A percentile compares a stretch with the other conserved stretches of the same genome.
phyloP scores from a whole-genome alignment of 2,329 filamentous ascomycete species.

The Aspergillus sp. region DNA sequence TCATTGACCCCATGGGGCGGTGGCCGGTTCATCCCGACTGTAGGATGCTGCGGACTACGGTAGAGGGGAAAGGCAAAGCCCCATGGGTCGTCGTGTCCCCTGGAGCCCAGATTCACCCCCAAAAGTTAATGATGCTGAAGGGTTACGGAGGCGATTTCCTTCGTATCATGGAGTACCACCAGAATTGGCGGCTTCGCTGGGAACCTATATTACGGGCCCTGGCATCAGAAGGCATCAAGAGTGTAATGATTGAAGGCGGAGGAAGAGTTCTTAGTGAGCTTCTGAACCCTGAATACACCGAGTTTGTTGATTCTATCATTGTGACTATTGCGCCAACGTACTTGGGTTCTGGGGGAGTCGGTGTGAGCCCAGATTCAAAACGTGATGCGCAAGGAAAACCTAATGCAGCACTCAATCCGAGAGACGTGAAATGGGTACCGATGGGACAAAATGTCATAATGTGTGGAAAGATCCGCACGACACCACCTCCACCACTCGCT shows the following conservation, averaged over 20 bases:
- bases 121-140: conserved; percentile 47
- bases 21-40: conserved; percentile 64
- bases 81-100: conserved; percentile 68
- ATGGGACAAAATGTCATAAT: conserved; percentile 82
- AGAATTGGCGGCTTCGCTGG: conserved; percentile 60
- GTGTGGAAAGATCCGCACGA: conserved; percentile 60
- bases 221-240: conserved; percentile 61
- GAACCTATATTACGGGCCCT: conserved; percentile 61
- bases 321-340: conserved; percentile 88
- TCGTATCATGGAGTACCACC: conserved; percentile 39
- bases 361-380: conserved; percentile 68
- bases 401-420: conserved; percentile 64
- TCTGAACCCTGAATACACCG: conserved; percentile 60
- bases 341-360: conserved; percentile 79
- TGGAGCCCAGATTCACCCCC: conserved; percentile 45
- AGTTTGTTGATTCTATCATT: conserved; percentile 74
- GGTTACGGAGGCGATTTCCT: conserved; percentile 49
- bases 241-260: conserved; percentile 91
- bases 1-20: conserved; percentile 75
- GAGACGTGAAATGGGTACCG: conserved; percentile 69
- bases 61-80: conserved; percentile 65
- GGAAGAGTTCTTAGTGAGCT: conserved; percentile 78
- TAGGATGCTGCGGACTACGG: conserved; percentile 66
- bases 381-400: conserved; percentile 51
- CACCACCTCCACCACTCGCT: neutral